Evolutionary conservation across 192 early-diverging fungal genomes (phyloP).

Genomic region (Rhizophagus prolifer): DNA sequence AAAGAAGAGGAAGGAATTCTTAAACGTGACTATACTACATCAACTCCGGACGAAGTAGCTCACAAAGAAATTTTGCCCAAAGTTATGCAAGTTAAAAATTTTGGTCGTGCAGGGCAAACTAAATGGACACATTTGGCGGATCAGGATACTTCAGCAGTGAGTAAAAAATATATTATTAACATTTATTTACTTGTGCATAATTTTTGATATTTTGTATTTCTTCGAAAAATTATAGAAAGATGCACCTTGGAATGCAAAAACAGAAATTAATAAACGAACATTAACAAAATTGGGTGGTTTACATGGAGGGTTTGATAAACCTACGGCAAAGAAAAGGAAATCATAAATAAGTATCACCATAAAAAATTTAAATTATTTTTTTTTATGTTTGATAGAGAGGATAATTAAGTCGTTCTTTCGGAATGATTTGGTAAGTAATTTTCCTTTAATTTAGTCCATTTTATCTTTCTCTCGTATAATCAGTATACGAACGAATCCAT

Average conservation of each 20-base stretch:
- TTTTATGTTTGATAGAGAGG: too few relatives aligned
- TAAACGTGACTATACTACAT: slow-evolving; percentile 63
- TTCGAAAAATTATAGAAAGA: slow-evolving; percentile 12
- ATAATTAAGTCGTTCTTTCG: neutral
- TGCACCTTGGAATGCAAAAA: slow-evolving; percentile 16
- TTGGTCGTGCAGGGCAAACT: slow-evolving; percentile 80
- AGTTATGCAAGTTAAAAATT: slow-evolving; percentile 91
- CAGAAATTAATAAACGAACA: slow-evolving; percentile 5
- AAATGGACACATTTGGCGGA: slow-evolving; percentile 87
- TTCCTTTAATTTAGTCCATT: neutral
- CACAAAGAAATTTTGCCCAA: slow-evolving; percentile 74
- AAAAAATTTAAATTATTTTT: too few relatives aligned
- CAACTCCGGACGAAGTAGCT: slow-evolving; percentile 70
- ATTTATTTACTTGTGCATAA: neutral
- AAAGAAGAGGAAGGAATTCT: slow-evolving; percentile 56
- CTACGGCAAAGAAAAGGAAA: slow-evolving; percentile 22
- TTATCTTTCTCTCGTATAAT: neutral
- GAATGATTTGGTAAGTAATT: neutral
- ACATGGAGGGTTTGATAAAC: slow-evolving; percentile 27
- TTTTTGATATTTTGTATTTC: neutral
- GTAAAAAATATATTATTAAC: neutral
- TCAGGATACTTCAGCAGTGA: slow-evolving; percentile 70
- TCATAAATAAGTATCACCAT: neutral
- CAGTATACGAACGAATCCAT: neutral
- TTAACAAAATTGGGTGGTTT: slow-evolving; percentile 23